These are phyloP conservation scores for Macrocybe gigantea DNA, from an alignment of 768 basidiomycete species.

Conservation along the genomic window DNA sequence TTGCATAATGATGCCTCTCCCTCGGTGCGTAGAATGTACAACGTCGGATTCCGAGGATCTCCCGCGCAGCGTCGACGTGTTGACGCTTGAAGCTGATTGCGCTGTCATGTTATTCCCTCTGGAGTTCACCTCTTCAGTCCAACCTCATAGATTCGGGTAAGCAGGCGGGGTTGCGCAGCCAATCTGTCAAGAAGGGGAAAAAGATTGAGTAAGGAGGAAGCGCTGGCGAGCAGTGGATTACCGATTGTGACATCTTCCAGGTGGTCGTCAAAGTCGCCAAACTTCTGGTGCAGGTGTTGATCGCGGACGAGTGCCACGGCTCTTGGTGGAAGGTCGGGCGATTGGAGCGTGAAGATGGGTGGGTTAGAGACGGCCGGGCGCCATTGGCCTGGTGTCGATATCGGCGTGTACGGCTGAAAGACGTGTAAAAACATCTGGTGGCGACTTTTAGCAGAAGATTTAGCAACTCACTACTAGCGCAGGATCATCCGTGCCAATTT, in stretches of 20 bases:
- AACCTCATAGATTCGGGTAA: constrained; percentile 13
- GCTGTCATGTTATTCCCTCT: too few relatives aligned
- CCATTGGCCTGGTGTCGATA: constrained; percentile 36
- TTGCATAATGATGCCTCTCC: too few relatives aligned
- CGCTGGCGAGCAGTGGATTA: constrained; percentile 11
- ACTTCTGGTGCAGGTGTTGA: constrained; percentile 43
- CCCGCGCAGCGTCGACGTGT: too few relatives aligned
- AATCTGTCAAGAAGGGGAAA: constrained; percentile 22
- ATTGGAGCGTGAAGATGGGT: constrained; percentile 38
- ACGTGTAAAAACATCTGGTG: neutral
- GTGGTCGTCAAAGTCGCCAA: constrained; percentile 83
- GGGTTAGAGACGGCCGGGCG: constrained; percentile 33
- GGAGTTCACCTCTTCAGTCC: too few relatives aligned
- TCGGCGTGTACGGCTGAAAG: constrained; percentile 45
- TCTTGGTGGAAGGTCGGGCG: constrained; percentile 34
- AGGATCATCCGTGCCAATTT: constrained; percentile 44
- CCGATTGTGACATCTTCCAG: constrained; percentile 65
- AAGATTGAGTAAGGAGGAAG: constrained; percentile 8
- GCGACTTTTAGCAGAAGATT: neutral
- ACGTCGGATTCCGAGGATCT: too few relatives aligned
- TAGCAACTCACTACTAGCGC: constrained; percentile 49
- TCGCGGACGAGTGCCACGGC: constrained; percentile 48
- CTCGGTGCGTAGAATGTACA: too few relatives aligned
- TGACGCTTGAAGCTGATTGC: too few relatives aligned
- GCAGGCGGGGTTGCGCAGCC: constrained; percentile 36